These are phyloP conservation scores for Pulchroboletus neoregius DNA, from an alignment of 1,284 basidiomycete genomes.

Conservation along the genomic window DNA sequence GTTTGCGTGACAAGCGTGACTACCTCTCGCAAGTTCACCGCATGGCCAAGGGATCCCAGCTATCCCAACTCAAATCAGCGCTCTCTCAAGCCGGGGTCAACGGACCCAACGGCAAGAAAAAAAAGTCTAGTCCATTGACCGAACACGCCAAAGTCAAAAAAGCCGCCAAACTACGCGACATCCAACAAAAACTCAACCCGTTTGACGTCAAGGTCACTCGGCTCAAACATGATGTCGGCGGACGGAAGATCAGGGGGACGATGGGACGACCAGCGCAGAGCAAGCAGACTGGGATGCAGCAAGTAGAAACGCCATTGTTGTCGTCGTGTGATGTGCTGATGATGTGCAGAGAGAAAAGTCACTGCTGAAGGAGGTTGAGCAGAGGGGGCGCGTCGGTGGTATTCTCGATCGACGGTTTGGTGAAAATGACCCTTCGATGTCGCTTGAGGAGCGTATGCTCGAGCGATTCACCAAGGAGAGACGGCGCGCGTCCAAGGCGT, in stretches of 20 bases:
- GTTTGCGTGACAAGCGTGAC: slow-evolving; percentile 12
- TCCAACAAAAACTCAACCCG: slow-evolving; percentile 84
- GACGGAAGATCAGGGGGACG: slow-evolving; percentile 81
- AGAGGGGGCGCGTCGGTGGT: slow-evolving; percentile 76
- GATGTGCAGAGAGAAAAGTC: slow-evolving; percentile 72
- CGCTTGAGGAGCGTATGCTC: slow-evolving; percentile 94
- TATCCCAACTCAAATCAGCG: slow-evolving; percentile 84
- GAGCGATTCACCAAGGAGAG: slow-evolving; percentile 93
- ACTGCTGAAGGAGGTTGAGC: slow-evolving; percentile 83
- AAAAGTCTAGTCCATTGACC: slow-evolving; percentile 50
- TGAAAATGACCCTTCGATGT: slow-evolving; percentile 89
- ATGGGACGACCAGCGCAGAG: slow-evolving; percentile 79
- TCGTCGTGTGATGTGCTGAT: slow-evolving; percentile 15
- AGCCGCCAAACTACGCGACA: slow-evolving; percentile 77
- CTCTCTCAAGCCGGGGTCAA: slow-evolving; percentile 74
- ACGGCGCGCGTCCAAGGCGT: slow-evolving; percentile 73
- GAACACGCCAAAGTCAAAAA: slow-evolving; percentile 79
- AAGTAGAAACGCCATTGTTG: slow-evolving; percentile 49
- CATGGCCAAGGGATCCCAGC: slow-evolving; percentile 75
- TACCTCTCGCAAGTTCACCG: background rate
- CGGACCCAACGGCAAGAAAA: slow-evolving; percentile 64
- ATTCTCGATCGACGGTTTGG: slow-evolving; percentile 95
- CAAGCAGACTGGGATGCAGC: slow-evolving; percentile 86
- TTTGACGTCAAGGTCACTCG: slow-evolving; percentile 92
- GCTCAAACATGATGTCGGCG: slow-evolving; percentile 90